phyloP scores from a whole-genome alignment of 2,329 filamentous ascomycete species.

The Fusarium tanahbumbuense region DNA sequence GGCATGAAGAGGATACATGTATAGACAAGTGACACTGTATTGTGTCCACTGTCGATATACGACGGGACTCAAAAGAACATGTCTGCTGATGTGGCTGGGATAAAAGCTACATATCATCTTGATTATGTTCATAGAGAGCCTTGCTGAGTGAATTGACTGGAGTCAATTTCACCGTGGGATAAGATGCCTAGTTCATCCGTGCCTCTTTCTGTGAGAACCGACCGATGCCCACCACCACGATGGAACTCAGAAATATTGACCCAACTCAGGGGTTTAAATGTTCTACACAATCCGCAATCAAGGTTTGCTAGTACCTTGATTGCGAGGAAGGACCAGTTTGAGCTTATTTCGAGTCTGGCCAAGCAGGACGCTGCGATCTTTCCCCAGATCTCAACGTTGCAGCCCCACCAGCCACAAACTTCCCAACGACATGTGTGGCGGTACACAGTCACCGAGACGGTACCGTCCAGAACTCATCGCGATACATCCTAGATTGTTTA shows the following conservation, averaged over 20 bases:
- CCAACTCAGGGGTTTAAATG: accelerated
- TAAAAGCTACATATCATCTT: not conserved
- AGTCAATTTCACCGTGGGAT: not conserved
- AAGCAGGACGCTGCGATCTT: slow-evolving; percentile 7
- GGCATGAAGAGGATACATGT: not conserved
- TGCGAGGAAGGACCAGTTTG: not conserved
- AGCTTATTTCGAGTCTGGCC: not conserved
- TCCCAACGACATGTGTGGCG: slow-evolving; percentile 14
- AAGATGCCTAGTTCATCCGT: not conserved
- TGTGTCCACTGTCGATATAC: not conserved
- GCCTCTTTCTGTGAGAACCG: not conserved
- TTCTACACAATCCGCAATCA: not conserved
- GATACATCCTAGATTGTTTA: accelerated
- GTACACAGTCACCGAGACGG: not conserved
- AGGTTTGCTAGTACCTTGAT: not conserved
- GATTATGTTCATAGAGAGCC: accelerated
- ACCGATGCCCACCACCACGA: not conserved
- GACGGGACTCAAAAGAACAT: accelerated
- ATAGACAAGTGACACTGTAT: not conserved
- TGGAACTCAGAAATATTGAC: not conserved
- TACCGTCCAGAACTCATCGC: not conserved
- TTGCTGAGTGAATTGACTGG: not conserved
- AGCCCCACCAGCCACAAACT: slow-evolving; percentile 14
- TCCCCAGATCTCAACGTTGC: not conserved
- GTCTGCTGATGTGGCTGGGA: not conserved